Evolutionary conservation across 805 yeast genomes (phyloP), one percentile per base, ranked within the genome.

Genomic region (Sugiyamaella lignohabitans): DNA sequence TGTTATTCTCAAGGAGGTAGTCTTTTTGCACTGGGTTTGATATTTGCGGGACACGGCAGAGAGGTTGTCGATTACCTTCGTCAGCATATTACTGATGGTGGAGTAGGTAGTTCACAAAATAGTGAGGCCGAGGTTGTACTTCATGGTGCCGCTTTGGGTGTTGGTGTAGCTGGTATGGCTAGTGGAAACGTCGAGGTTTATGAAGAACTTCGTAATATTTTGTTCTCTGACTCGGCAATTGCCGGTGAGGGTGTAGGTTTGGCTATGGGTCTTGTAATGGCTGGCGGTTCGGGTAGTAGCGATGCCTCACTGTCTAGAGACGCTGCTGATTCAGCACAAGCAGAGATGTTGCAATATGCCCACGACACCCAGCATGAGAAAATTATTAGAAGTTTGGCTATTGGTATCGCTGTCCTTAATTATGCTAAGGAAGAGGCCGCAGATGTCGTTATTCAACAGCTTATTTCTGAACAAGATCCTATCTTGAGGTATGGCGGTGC

Each of bases 141-240:
- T 51, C 98, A 93, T 62, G 98, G 98, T 64, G 98, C 97, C 5
- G 84, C 93, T 54, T 76, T 93, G 43, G 98, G 98, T 60, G 74
- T 84, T 43, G 98, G 97, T 70, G 87, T 91, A 41, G 96, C 98
- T 4, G 97, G 95, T 27, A 88, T 93, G 97, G 96, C 91, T 1
- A 76, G 91, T 30, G 80, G 82, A 40, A 82, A 83, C 62, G 79
- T 72, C 50, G 74, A 76, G 40, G 75, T 87, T 38, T 88, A 84
- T 59, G 95, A 87, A 54, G 85, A 85, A 46, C 74, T 93, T 61
- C 84, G 83, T 60, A 86, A 81, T 41, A 87, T 91, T 3, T 70
- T 93, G 53, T 89, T 82, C 63, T 77, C 89, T 8, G 98, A 93
- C 62, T 83, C 93, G 27, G 98, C 97, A 2, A 76, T 87, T 36